Evolutionary conservation across 331 rosid genomes (phyloP).

Genomic region (Acacia concinna): DNA sequence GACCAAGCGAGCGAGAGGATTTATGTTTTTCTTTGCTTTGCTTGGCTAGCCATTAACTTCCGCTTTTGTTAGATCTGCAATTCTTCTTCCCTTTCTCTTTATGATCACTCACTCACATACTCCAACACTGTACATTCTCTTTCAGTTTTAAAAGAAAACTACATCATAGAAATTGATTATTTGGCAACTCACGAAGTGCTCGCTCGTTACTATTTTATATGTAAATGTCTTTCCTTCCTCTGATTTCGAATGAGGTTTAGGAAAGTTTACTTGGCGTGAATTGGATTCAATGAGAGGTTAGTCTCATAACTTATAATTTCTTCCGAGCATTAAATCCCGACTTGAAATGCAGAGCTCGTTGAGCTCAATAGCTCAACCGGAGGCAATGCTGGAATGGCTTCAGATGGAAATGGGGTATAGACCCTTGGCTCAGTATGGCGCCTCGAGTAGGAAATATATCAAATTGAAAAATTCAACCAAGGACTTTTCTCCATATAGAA

Average conservation of each 20-base stretch:
- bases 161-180: neutral
- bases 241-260: no score
- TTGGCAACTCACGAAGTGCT: neutral
- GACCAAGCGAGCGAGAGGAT: neutral
- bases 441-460: no score
- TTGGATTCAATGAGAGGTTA: slow-evolving; percentile 9
- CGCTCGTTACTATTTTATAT: no score
- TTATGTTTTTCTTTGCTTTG: neutral
- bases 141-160: neutral
- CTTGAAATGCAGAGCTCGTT: slow-evolving; percentile 58
- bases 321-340: neutral
- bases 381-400: slow-evolving; percentile 87
- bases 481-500: no score
- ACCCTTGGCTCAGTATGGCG: slow-evolving; percentile 50
- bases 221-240: no score
- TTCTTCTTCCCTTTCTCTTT: neutral
- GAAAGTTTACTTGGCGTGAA: neutral
- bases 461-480: no score
- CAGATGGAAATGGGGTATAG: slow-evolving; percentile 95
- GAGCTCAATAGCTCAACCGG: slow-evolving; percentile 68
- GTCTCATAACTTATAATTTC: neutral
- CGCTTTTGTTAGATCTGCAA: slow-evolving; percentile 7
- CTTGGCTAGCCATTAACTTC: neutral
- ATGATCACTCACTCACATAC: neutral
- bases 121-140: neutral